These are phyloP conservation scores for Globisporangium iwayamae DNA, from an alignment of 352 stramenopile genomes.

Conservation along the genomic window DNA sequence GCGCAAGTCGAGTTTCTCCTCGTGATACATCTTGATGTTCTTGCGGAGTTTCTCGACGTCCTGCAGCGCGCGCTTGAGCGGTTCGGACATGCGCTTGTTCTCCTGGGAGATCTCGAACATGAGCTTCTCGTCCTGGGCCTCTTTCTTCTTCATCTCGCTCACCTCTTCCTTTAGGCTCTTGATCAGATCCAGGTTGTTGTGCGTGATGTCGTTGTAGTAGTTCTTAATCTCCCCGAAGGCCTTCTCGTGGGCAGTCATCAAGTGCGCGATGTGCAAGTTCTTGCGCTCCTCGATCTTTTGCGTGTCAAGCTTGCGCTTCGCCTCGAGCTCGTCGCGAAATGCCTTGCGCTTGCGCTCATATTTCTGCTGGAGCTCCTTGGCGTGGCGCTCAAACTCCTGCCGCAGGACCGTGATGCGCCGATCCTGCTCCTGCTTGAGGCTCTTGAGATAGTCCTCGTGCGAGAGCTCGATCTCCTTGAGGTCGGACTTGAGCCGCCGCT, in stretches of 20 bases:
- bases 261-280: constrained; percentile 88
- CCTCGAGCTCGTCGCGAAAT: constrained; percentile 83
- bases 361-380: constrained; percentile 89
- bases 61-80: constrained; percentile 86
- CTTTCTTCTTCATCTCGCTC: constrained; percentile 92
- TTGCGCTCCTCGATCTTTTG: constrained; percentile 91
- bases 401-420: constrained; percentile 87
- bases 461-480: constrained; percentile 91
- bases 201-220: constrained; percentile 97
- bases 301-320: constrained; percentile 79
- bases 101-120: constrained; percentile 95
- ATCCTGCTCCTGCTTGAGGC: constrained; percentile 92
- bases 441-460: constrained; percentile 92
- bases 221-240: constrained; percentile 96
- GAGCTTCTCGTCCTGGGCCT: constrained; percentile 91
- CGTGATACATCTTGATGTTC: constrained; percentile 64
- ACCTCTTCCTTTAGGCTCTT: constrained; percentile 95
- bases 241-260: constrained; percentile 93
- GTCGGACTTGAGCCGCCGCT: constrained; percentile 83
- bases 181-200: constrained; percentile 97
- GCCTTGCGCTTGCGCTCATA: constrained; percentile 81
- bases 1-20: constrained; percentile 66
- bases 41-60: constrained; percentile 73
- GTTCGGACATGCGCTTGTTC: constrained; percentile 94
- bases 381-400: constrained; percentile 90